phyloP scores from a whole-genome alignment of 495 filamentous ascomycete species.

The Sabuloglossum arenarium region DNA sequence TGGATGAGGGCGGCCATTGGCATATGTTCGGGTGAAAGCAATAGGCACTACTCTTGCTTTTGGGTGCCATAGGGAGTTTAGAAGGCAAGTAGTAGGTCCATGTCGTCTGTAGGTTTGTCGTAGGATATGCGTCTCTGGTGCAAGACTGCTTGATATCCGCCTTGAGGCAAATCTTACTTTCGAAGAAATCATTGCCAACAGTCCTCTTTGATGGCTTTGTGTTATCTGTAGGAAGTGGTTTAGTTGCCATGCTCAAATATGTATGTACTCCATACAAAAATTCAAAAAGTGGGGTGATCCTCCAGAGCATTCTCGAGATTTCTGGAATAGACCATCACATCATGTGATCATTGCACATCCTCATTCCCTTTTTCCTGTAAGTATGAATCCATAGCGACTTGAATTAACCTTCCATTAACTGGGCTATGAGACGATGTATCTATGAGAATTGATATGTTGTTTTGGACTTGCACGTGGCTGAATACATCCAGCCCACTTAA shows the following conservation, averaged over 20 bases:
- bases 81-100: neutral
- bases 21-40: conserved; percentile 36
- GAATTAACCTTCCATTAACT: too few species aligned
- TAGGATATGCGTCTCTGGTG: neutral
- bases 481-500: neutral
- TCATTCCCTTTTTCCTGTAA: too few species aligned
- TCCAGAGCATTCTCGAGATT: neutral
- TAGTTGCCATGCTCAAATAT: neutral
- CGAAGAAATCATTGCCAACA: conserved; percentile 11
- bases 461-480: neutral
- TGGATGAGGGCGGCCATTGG: conserved; percentile 55
- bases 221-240: neutral
- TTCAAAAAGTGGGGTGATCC: neutral
- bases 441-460: too few species aligned
- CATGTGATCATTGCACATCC: neutral
- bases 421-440: too few species aligned
- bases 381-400: too few species aligned
- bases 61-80: neutral
- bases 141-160: conserved; percentile 6
- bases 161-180: conserved; percentile 12
- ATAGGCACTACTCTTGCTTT: neutral
- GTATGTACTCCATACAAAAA: neutral
- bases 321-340: neutral
- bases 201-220: neutral
- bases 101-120: neutral